Base-by-base conservation (phyloP, 1,284 basidiomycete genomes). In the Fomitopsis palustris region DNA sequence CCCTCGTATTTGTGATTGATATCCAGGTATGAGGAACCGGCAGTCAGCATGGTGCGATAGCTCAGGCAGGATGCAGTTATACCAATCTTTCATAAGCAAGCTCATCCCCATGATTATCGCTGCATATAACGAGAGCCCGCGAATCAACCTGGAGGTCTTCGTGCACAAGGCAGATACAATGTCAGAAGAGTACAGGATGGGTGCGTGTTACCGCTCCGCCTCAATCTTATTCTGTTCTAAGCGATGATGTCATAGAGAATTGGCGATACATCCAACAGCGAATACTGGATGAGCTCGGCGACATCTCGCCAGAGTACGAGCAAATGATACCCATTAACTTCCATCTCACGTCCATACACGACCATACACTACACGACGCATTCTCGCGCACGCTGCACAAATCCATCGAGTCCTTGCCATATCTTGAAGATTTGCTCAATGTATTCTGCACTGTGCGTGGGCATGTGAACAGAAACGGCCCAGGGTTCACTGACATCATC, bases 151-250 rank as follows among this genome's bases (percentile, higher is more conserved):
- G 49, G 94, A 97, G 72, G 88, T 98, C 25, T 98, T 99, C 69
- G 91, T 98, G 17, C 96, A 99, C 78, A 99, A 99, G 75, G 90
- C 94, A 17, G 96, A 98, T 73, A 91, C 90, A 42, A 77, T 96
- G 60, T 89, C 92, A 58, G 94, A 96, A 65, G 96, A 98, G 67
- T 96, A 97, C 72, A 88, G 94, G 67, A 86, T 91, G 59, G 94
- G 94, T 94, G 67, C 31, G 84, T 63, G 33, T 19, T 54, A 57
- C 23, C 12, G 35, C 27, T 31, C 52, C 19, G 25, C 53, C 38
- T 33, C 52, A 39, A 31, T 43, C 33, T 37, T 14, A 54, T 23
- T 29, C 3, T 10, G 21, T 19, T 17, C 55, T 42, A 14, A 56
- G 4, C 8, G 19, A 42, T 39, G 6, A 42, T 17, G 21, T 25